Evolutionary conservation across 352 stramenopile genomes (phyloP), one percentile per base, ranked within the genome.

Genomic region (Globisporangium cederbergense): DNA sequence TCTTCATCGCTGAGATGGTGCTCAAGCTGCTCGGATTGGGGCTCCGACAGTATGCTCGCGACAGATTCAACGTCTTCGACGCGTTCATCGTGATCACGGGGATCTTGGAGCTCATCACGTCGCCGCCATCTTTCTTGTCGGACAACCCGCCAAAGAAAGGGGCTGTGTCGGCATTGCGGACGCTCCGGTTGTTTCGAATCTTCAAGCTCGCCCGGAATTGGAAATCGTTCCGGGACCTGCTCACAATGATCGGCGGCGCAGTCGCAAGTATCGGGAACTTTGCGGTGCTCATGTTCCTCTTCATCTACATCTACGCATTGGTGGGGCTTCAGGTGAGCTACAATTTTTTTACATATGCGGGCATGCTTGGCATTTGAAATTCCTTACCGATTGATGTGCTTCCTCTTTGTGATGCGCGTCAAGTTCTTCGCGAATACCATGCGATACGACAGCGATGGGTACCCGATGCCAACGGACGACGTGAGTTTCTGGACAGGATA

Each of bases 221-320:
- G 96, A 82, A 87, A 56, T 91, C 83, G 0, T 71, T 99, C 34
- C 87, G 96, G n/a, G 86, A 94, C 14, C 77, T 99, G 13, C 71
- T 99, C 7, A 65, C 83, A 14, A 95, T 96, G 62, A 97, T 99
- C n/a, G 65, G 71, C 20, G 75, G 86, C 30, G 95, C 95, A 5
- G 77, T 98, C n/a, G 79, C 90, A 0, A 97, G 98, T 38, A 95
- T 99, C 45, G 76, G 74, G 5, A 98, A 98, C 72, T 98, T 98
- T 62, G 88, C 72, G 0, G 78, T 99, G 45, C 85, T 99, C 7
- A 77, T 99, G 9, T 86, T 97, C 58, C 77, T 99, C 18, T 98
- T 98, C 70, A 96, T 98, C 59, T 98, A 97, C 70, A 98, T 98
- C 51, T 98, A 97, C 68, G 83, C 90, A 30, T 76, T 98, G 34